phyloP scores from a whole-genome alignment of 441 rosid genomes.

The Erodium trifolium region DNA sequence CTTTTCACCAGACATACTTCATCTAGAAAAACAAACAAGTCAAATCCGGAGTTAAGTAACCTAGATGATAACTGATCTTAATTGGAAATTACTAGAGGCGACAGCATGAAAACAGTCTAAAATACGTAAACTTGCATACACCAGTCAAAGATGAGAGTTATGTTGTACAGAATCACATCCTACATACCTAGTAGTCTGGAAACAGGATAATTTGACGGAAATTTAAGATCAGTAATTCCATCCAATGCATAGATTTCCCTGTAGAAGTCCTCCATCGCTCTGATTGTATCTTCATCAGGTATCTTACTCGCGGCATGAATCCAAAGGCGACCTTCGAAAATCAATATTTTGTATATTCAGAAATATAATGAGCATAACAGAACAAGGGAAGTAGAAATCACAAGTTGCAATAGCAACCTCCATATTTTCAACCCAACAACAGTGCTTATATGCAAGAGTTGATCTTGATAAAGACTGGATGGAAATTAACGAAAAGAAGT shows the following conservation, averaged over 20 bases:
- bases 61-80: background rate
- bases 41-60: background rate
- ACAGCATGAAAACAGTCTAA: background rate
- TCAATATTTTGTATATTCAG: conserved; percentile 3
- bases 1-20: background rate
- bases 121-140: background rate
- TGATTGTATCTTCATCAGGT: conserved; percentile 71
- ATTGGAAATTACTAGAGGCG: background rate
- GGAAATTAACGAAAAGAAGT: background rate
- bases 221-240: conserved; percentile 59
- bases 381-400: background rate
- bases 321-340: conserved; percentile 69
- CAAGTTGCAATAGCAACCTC: conserved; percentile 1
- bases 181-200: conserved; percentile 67
- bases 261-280: conserved; percentile 82
- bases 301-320: conserved; percentile 84
- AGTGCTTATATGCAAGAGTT: background rate
- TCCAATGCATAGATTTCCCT: conserved; percentile 63
- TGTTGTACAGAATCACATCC: background rate
- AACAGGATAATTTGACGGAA: conserved; percentile 76
- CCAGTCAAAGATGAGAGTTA: background rate
- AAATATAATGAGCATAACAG: conserved; percentile 4
- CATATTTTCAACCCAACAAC: background rate
- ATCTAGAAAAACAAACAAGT: background rate
- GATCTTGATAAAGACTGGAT: background rate